Conservation (phyloP, 1,284 basidiomycete species). For the Irpex sp. region DNA sequence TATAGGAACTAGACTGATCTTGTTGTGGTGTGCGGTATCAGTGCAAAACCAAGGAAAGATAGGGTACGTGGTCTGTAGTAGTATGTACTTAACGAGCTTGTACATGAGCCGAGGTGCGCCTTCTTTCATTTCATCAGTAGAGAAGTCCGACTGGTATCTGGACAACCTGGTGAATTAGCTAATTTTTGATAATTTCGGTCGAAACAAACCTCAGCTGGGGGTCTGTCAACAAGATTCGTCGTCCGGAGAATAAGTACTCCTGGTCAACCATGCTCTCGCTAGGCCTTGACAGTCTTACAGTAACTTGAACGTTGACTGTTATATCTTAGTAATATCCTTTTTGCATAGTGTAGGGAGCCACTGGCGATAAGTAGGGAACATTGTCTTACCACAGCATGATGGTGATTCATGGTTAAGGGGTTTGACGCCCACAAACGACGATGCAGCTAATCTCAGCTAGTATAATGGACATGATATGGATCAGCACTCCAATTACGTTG, state of each 20-base stretch:
- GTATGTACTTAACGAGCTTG: constrained; percentile 9
- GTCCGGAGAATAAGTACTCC: neutral
- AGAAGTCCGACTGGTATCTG: constrained; percentile 12
- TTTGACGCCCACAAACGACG: no score
- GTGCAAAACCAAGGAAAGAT: constrained; percentile 4
- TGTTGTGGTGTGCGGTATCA: constrained; percentile 3
- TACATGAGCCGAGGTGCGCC: constrained; percentile 8
- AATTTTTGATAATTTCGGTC: neutral
- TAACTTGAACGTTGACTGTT: no score
- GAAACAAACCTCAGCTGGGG: constrained; percentile 2
- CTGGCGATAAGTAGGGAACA: no score
- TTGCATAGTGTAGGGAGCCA: no score
- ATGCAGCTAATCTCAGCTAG: no score
- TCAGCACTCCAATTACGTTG: no score
- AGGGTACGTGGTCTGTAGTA: constrained; percentile 8
- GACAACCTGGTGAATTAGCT: neutral
- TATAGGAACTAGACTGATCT: constrained; percentile 6
- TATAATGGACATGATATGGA: no score
- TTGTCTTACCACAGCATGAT: no score
- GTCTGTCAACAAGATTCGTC: constrained; percentile 8
- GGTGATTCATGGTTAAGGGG: no score
- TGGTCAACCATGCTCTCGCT: no score
- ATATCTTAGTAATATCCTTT: no score
- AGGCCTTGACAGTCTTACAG: no score
- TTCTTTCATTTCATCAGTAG: constrained; percentile 6